Evolutionary conservation across 345 rosid genomes (phyloP), one percentile per base, ranked within the genome.

Genomic region (Rhodomyrtus tomentosa): DNA sequence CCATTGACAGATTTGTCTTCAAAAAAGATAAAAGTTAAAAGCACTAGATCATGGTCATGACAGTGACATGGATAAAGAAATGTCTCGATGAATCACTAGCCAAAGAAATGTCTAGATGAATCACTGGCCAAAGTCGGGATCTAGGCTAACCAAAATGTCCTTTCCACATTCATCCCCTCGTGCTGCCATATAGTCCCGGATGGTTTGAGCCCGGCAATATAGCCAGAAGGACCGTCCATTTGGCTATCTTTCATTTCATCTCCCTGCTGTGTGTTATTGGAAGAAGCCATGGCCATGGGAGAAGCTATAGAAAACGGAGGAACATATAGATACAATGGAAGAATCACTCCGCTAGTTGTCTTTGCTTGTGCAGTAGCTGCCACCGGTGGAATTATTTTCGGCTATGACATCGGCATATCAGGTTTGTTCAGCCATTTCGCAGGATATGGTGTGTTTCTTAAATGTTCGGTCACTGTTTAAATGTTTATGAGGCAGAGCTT

Each of bases 351-450:
- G 18, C 21, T 45, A 38, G 79, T 85, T 14, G 38, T 85, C 58
- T 36, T 81, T 53, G 49, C 80, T 10, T 58, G 81, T 76, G 29
- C 50, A 7, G 73, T 85, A 48, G 83, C 83, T 2, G 58, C 83
- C 83, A 58, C 80, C 29, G 62, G 83, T 6, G 86, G 86, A 38
- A 58, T 58, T 45, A 48, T 85, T 42, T 81, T 80, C 24, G 83
- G 83, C 24, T 85, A 85, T 53, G 83, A 85, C 27, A 81, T 85
- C 18, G 86, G 83, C 48, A 85, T 85, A 48, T 85, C 62, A 50
- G 86, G 85, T 84, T 48, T 20, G 20, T 22, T 55, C 27, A 24
- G 58, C 58, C 10, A 24, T 22, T 55, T 55, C 13, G 5, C 58
- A 55, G n/a, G 27, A 24, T 24, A 55, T 22, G 5, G 5, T 24